Evolutionary conservation across 2,329 filamentous ascomycete genomes (phyloP).

Genomic region (Pyricularia pennisetigena): DNA sequence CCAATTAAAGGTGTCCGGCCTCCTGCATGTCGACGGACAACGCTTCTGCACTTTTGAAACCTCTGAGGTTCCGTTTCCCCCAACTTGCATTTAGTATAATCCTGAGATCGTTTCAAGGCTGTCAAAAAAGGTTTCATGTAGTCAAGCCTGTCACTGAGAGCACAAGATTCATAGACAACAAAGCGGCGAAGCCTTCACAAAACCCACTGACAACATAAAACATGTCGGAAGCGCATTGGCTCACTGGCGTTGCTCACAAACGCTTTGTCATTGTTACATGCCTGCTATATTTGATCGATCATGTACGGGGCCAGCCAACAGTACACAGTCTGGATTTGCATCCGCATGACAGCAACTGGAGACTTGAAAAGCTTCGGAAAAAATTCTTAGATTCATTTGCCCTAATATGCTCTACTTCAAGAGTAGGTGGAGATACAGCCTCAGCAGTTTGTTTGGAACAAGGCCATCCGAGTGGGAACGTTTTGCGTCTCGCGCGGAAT

Average conservation of each 20-base stretch:
- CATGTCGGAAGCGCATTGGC: not conserved
- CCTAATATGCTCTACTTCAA: conserved; percentile 18
- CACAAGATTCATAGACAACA: not conserved
- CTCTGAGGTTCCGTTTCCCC: not conserved
- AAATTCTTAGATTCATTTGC: conserved; percentile 25
- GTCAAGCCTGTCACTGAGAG: not conserved
- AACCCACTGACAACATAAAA: conserved; percentile 4
- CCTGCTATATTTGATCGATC: no score
- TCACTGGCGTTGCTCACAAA: conserved; percentile 2
- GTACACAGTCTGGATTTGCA: conserved; percentile 12
- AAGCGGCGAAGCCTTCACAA: not conserved
- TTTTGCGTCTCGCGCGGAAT: conserved; percentile 20
- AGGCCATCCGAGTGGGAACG: conserved; percentile 11
- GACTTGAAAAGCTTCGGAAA: conserved; percentile 11
- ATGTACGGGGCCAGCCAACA: conserved; percentile 17
- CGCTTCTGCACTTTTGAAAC: not conserved
- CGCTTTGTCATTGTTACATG: conserved; percentile 7
- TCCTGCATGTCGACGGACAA: not conserved
- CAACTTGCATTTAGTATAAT: not conserved
- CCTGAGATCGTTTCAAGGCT: not conserved
- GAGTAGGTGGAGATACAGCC: conserved; percentile 14
- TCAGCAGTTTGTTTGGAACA: conserved; percentile 21
- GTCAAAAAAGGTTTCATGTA: not conserved
- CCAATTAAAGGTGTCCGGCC: not conserved
- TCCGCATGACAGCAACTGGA: conserved; percentile 9